Base-by-base conservation (phyloP, 1,284 basidiomycete species). In the Ustilago vetiveriae region DNA sequence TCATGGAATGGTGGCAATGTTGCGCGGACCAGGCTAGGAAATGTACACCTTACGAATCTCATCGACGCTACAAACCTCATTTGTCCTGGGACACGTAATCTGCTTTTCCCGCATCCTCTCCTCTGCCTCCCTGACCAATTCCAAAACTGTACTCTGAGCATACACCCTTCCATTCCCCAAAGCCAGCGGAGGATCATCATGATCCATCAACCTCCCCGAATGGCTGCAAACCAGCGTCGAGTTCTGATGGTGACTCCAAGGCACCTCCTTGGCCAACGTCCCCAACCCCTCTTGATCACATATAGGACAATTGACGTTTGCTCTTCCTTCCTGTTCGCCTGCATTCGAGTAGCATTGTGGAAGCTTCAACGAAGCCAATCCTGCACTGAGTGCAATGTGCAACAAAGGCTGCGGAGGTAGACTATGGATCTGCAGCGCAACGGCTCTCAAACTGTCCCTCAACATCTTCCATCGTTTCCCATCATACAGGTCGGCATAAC, bases 151-250 rank as follows among this genome's bases (percentile, higher is more conserved):
- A 90, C 94, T 71, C 17, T 45, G 86, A 17, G 93, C 95, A 82
- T 98, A 98, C 17, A 98, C 94, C 70, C 90, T 87, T 4, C 94
- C 95, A 67, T 92, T 90, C 0, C 92, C 91, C 77, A 98, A 91
- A n/a, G 88, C 90, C 88, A 94, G 87, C 1, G 92, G 92, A 84
- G 89, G 90, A 76, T 94, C 95, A 80, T 94, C 88, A 66, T 89
- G 93, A 75, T 97, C 90, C 90, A 98, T 96, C 59, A 98, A 92
- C 80, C 89, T 90, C 22, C 95, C 94, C 54, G 87, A 92, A 70
- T 96, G 87, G 38, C 88, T 84, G 81, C 96, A 98, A 11, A 98
- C 94, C 54, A 98, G 91, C 0, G 92, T 94, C 41, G 93, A 96
- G 80, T 95, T 97, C 44, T 90, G 88, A 81, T 97, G 94, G 83